Base-by-base conservation (phyloP, 768 basidiomycete species). In the Leccinum disarticulatum region DNA sequence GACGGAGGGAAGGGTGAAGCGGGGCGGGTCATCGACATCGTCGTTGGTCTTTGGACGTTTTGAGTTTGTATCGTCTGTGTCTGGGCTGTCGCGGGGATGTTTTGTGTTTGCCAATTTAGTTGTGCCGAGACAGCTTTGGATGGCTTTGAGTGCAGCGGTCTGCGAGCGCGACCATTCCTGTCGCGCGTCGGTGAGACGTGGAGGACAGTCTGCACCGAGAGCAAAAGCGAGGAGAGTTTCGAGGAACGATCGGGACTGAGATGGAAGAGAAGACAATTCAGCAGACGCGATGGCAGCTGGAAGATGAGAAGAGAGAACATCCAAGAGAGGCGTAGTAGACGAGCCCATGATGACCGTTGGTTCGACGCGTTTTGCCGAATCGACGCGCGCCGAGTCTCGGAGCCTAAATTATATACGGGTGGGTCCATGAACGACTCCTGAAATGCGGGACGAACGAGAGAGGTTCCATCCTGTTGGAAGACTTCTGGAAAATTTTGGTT, bases 1-100 rank as follows among this genome's bases (percentile, higher is more conserved):
- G 46, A 92, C 73, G 17, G 84, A 73, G 46, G 88, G 84, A 1
- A 91, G 74, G 2, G 86, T 83, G 72, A 82, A 86, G 10, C 81
- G 58, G 1, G 85, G 81, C 0, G 72, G 66, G 36, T 83, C 83
- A 33, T 77, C 74, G 8, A 62, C 66, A 30, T 61, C 63, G 27
- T 63, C 60, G 53, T 0, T 8, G 19, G 64, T 69, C 56, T 74
- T 69, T 48, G 54, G 64, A 54, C 65, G 62, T 33, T 68, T 67
- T 35, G 61, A 46, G 46, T 17, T 55, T 10, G 62, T 8, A 2
- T 57, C 62, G 49, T 67, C 68, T 0, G 52, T 14, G 25, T 57
- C 58, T 9, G 61, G 62, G 52, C 36, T 55, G 53, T 66, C 71
- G 54, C 73, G 65, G 4, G 55, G 38, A 1, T 73, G 67, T 64